phyloP scores from a whole-genome alignment of 257 asterid genomes.

The Solanum virginianum region DNA sequence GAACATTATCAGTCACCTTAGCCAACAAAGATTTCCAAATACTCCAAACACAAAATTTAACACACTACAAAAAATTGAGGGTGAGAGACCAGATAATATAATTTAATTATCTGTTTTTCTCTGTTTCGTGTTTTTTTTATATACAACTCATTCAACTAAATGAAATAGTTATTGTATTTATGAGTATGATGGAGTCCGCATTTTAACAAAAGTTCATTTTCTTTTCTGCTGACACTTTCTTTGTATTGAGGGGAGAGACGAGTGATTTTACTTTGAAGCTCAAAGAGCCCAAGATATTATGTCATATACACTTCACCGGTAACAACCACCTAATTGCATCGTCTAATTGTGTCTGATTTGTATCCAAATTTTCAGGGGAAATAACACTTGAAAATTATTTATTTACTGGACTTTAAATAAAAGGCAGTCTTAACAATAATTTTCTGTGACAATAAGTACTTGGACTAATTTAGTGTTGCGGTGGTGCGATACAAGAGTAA shows the following conservation, averaged over 20 bases:
- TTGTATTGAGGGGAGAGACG: background rate
- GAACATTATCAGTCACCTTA: slow-evolving; percentile 10
- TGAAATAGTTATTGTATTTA: background rate
- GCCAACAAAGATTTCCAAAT: slow-evolving; percentile 78
- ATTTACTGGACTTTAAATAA: too few relatives aligned
- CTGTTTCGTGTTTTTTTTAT: background rate
- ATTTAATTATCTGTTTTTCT: background rate
- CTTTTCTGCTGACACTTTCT: background rate
- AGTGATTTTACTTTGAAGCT: background rate
- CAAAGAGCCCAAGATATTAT: background rate
- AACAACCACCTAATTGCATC: background rate
- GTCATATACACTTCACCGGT: background rate
- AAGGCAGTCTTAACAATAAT: too few relatives aligned
- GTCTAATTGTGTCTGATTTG: too few relatives aligned
- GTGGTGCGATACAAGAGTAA: too few relatives aligned
- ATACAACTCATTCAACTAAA: background rate
- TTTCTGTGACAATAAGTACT: too few relatives aligned
- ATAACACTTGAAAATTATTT: too few relatives aligned
- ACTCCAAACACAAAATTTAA: slow-evolving; percentile 41
- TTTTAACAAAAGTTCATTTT: background rate
- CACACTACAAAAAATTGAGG: slow-evolving; percentile 13
- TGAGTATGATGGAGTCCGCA: background rate
- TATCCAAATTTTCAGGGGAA: background rate
- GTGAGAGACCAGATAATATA: background rate
- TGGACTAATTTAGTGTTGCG: too few relatives aligned